Conservation (phyloP, 2,329 filamentous ascomycete species). For the Moelleriella libera region DNA sequence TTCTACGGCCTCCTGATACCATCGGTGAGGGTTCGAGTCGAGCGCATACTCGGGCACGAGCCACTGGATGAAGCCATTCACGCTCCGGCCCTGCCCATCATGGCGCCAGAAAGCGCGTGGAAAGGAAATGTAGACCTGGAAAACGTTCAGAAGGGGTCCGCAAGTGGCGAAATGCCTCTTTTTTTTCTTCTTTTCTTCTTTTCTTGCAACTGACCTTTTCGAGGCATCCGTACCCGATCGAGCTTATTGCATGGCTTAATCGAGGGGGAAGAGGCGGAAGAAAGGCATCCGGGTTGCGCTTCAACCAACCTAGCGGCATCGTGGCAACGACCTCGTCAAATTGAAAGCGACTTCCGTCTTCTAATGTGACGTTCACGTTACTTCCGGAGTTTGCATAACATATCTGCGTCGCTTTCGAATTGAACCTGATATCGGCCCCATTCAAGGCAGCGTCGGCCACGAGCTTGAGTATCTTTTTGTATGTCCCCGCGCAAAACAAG, state of each 20-base stretch:
- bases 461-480: constrained; percentile 40
- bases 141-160: no score
- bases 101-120: constrained; percentile 59
- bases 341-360: constrained; percentile 26
- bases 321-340: constrained; percentile 61
- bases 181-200: background rate
- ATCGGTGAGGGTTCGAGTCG: constrained; percentile 45
- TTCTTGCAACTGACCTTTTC: constrained; percentile 52
- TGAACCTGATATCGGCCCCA: constrained; percentile 37
- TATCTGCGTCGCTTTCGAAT: constrained; percentile 32
- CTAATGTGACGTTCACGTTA: constrained; percentile 26
- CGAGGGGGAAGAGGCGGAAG: constrained; percentile 42
- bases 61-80: constrained; percentile 63
- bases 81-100: constrained; percentile 16
- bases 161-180: background rate
- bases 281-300: constrained; percentile 44
- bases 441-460: constrained; percentile 43
- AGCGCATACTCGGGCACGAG: constrained; percentile 54
- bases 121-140: constrained; percentile 18
- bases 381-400: constrained; percentile 11
- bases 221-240: constrained; percentile 54
- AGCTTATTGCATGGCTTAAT: constrained; percentile 45
- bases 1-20: constrained; percentile 68
- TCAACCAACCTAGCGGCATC: constrained; percentile 54
- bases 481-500: constrained; percentile 45